phyloP scores from a whole-genome alignment of 768 basidiomycete species.

The Phaeotremella fagi region DNA sequence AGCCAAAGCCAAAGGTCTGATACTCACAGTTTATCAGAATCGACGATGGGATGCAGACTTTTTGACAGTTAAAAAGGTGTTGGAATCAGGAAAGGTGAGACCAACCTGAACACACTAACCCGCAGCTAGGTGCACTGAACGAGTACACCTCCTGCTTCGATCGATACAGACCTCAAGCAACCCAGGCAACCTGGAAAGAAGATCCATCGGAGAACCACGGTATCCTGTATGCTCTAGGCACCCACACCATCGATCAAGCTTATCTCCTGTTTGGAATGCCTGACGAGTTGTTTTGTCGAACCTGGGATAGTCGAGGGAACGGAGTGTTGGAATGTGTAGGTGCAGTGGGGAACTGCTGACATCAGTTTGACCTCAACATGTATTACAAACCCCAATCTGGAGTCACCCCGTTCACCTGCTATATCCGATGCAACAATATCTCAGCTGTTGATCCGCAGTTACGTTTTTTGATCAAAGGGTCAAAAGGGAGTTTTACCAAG shows the following conservation, averaged over 20 bases:
- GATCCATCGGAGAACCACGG: constrained; percentile 3
- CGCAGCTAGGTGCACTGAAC: constrained; percentile 15
- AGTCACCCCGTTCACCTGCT: not conserved
- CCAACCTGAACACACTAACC: not conserved
- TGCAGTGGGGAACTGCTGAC: too few relatives aligned
- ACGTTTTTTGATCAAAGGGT: constrained; percentile 4
- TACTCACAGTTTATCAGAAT: constrained; percentile 24
- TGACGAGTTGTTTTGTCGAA: not conserved
- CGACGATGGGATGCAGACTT: constrained; percentile 31
- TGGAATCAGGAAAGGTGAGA: constrained; percentile 7
- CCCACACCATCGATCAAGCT: constrained; percentile 11
- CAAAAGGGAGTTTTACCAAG: constrained; percentile 11
- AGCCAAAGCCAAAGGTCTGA: constrained; percentile 11
- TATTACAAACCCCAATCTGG: not conserved
- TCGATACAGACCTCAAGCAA: constrained; percentile 5
- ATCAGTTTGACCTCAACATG: not conserved
- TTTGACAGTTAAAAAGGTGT: constrained; percentile 16
- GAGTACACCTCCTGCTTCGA: constrained; percentile 23
- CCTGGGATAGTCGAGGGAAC: constrained; percentile 1
- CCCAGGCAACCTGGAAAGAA: not conserved
- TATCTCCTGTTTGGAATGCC: constrained; percentile 9
- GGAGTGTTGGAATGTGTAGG: not conserved
- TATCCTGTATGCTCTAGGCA: constrained; percentile 9
- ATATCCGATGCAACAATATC: not conserved
- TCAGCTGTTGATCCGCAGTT: not conserved